Conservation (phyloP, 352 stramenopile species). For the Globisporangium heterothallicum region DNA sequence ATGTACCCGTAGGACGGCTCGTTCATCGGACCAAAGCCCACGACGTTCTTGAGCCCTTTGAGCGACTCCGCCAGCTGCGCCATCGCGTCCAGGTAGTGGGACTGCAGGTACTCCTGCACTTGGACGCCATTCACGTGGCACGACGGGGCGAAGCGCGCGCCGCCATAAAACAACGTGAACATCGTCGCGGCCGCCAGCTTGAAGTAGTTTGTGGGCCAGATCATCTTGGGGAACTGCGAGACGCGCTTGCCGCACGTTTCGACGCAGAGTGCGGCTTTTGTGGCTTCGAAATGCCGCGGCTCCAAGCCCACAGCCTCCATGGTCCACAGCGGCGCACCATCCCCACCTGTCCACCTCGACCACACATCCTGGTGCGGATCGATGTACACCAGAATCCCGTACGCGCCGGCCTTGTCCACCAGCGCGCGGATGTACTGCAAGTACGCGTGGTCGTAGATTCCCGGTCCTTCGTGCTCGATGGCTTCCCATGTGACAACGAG, state of each 20-base stretch:
- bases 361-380: constrained; percentile 91
- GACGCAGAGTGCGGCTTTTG: constrained; percentile 69
- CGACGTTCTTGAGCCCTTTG: constrained; percentile 68
- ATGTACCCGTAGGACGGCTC: constrained; percentile 81
- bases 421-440: constrained; percentile 67
- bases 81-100: constrained; percentile 81
- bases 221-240: constrained; percentile 81
- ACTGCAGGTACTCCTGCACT: constrained; percentile 87
- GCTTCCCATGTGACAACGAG: constrained; percentile 90
- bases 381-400: constrained; percentile 83
- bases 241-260: constrained; percentile 42
- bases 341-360: constrained; percentile 86
- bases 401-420: constrained; percentile 48
- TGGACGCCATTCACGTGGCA: constrained; percentile 67
- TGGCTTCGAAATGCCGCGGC: constrained; percentile 61
- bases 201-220: constrained; percentile 91
- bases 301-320: constrained; percentile 76
- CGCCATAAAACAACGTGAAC: constrained; percentile 90
- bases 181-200: constrained; percentile 88
- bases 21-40: constrained; percentile 92
- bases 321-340: constrained; percentile 88
- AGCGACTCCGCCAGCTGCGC: constrained; percentile 53
- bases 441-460: constrained; percentile 83
- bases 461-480: constrained; percentile 81
- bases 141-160: constrained; percentile 56